Conservation (phyloP, 2,329 filamentous ascomycete species). For the Hymenoscyphus repandus region DNA sequence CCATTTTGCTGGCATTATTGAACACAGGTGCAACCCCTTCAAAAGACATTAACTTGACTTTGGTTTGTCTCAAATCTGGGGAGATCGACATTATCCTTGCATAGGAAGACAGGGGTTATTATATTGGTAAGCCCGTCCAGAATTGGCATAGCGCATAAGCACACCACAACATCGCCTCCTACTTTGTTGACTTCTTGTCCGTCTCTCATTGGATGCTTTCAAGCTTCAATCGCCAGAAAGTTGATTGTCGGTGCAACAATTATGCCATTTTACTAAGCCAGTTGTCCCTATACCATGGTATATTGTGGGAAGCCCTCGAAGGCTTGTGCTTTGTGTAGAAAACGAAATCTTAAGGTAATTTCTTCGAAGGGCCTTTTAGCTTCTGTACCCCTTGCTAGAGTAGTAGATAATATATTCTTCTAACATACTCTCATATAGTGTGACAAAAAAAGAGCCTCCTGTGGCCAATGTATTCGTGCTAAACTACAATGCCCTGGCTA, state of each 20-base stretch:
- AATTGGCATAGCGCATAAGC: too few relatives aligned
- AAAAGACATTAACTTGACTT: too few relatives aligned
- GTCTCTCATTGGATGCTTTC: not conserved
- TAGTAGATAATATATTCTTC: not conserved
- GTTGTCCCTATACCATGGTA: conserved; percentile 6
- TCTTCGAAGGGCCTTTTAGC: not conserved
- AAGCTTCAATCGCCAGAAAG: not conserved
- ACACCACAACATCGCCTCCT: too few relatives aligned
- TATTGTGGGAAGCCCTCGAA: conserved; percentile 15
- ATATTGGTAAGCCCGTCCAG: too few relatives aligned
- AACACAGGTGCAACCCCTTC: too few relatives aligned
- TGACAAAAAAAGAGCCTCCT: conserved; percentile 12
- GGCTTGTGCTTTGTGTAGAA: conserved; percentile 12
- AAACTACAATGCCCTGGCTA: conserved; percentile 13
- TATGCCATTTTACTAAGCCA: not conserved
- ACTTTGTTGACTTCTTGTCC: too few relatives aligned
- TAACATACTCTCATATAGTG: conserved; percentile 5
- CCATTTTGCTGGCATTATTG: too few relatives aligned
- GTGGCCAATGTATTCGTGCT: conserved; percentile 15
- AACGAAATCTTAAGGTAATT: conserved; percentile 13
- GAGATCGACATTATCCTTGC: too few relatives aligned
- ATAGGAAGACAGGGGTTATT: too few relatives aligned
- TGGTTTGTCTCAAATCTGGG: too few relatives aligned
- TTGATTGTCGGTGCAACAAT: not conserved
- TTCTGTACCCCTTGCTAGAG: not conserved